Evolutionary conservation across 345 rosid species (phyloP).

Genomic region (Gossypium arboreum): DNA sequence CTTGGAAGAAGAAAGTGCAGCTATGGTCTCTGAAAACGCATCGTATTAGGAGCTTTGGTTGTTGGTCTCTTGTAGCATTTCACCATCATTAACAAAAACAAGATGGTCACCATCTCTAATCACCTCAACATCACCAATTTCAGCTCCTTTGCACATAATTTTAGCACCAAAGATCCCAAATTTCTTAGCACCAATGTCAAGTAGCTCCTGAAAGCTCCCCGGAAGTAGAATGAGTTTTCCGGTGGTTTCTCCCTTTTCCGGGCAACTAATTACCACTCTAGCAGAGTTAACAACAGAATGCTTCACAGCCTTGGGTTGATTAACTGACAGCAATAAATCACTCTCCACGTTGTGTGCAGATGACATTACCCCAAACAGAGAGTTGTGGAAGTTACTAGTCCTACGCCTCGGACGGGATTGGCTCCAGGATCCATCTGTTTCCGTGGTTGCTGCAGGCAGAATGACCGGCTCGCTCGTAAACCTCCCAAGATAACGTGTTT

Average conservation of each 20-base stretch:
- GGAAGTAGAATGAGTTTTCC: constrained; percentile 71
- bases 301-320: constrained; percentile 15
- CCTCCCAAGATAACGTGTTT: constrained; percentile 49
- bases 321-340: constrained; percentile 29
- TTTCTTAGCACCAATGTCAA: constrained; percentile 55
- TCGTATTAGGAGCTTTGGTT: constrained; percentile 1
- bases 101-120: constrained; percentile 87
- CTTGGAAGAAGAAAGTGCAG: background rate
- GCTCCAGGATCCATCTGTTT: constrained; percentile 44
- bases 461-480: constrained; percentile 72
- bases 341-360: constrained; percentile 42
- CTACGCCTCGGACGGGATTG: constrained; percentile 50
- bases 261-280: constrained; percentile 68
- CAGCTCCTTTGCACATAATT: constrained; percentile 55
- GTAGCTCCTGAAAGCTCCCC: constrained; percentile 48
- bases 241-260: constrained; percentile 40
- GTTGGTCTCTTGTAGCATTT: constrained; percentile 1
- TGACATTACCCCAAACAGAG: constrained; percentile 71
- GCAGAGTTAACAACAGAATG: constrained; percentile 18
- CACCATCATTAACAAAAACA: constrained; percentile 34
- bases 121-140: constrained; percentile 62
- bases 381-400: constrained; percentile 61
- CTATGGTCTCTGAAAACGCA: background rate
- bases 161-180: constrained; percentile 45
- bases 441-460: constrained; percentile 24